Base-by-base conservation (phyloP, 345 rosid species). In the Litchi chinensis region DNA sequence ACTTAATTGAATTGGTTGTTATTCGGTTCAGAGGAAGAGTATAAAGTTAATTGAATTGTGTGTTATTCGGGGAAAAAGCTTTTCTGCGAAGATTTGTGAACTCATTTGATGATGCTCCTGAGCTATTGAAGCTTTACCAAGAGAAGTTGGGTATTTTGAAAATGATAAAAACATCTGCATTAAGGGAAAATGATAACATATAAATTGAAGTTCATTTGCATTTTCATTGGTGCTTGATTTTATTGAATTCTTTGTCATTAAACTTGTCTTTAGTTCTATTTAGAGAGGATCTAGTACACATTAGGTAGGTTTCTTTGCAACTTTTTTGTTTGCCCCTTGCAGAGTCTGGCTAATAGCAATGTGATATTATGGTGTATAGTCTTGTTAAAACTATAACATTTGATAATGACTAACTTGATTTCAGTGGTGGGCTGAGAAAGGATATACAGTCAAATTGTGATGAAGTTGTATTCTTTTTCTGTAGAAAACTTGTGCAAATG, bases 71-170 rank as follows among this genome's bases (percentile, higher is more conserved):
- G 10, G 87, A 84, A 64, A 39, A 75, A 46, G 0, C 0, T 0
- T 83, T 84, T 43, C 13, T 86, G 50, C 10, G 10, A 56, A 81
- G 44, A 78, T 83, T 75, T 76, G 68, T 86, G 70, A 22, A 70
- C 28, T 19, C 50, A 12, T 60, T 69, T 66, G 48, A 65, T 62
- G 77, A 70, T 6, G 68, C 76, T 12, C 62, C 76, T 4, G n/a
- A 74, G 54, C 70, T 84, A 70, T 68, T 73, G 76, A 71, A 65
- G 68, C 15, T 82, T 8, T 87, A 84, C 28, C 4, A 57, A 70
- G 63, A 78, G 63, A 57, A 57, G 24, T 57, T 57, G 22, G 24
- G 21, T 5, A n/a, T 57, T 57, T 18, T 9, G 63, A n/a, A 57
- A 57, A n/a, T 57, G 9, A n/a, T 2, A 18, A 57, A 57, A 16